Conservation (phyloP, 768 basidiomycete genomes). For the Macrolepiota dolichaula region DNA sequence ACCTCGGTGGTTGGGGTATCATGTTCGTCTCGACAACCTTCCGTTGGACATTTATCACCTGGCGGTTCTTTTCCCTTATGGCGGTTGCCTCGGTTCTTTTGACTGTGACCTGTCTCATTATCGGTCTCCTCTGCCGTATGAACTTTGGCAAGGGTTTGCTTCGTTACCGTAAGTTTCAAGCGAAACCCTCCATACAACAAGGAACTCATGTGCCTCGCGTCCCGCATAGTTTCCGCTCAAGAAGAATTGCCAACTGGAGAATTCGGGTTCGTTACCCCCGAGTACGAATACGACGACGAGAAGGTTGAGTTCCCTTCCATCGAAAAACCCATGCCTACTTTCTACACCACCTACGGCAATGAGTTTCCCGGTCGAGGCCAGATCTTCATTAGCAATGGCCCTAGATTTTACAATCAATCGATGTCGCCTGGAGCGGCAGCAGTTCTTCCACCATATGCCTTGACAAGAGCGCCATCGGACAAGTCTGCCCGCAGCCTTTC, state of each 20-base stretch:
- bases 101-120: constrained; percentile 47
- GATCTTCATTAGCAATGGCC: constrained; percentile 31
- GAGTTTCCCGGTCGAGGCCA: constrained; percentile 15
- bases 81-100: constrained; percentile 55
- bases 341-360: constrained; percentile 39
- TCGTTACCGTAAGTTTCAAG: constrained; percentile 53
- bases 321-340: constrained; percentile 53
- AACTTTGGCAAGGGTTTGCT: constrained; percentile 79
- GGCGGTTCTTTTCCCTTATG: constrained; percentile 73
- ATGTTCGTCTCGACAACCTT: constrained; percentile 75
- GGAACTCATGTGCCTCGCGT: constrained; percentile 4
- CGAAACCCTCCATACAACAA: neutral
- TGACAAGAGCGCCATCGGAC: constrained; percentile 32
- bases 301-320: constrained; percentile 64
- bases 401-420: constrained; percentile 45
- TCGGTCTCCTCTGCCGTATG: constrained; percentile 64
- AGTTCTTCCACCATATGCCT: constrained; percentile 28
- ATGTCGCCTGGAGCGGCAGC: constrained; percentile 20
- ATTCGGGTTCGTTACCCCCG: constrained; percentile 13
- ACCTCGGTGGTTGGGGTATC: constrained; percentile 65
- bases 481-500: constrained; percentile 26
- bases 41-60: constrained; percentile 71
- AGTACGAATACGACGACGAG: constrained; percentile 43
- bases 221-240: constrained; percentile 47
- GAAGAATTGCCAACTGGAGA: constrained; percentile 37